Evolutionary conservation across 495 filamentous ascomycete species (phyloP).

Genomic region (Hypoxylon intermedium): DNA sequence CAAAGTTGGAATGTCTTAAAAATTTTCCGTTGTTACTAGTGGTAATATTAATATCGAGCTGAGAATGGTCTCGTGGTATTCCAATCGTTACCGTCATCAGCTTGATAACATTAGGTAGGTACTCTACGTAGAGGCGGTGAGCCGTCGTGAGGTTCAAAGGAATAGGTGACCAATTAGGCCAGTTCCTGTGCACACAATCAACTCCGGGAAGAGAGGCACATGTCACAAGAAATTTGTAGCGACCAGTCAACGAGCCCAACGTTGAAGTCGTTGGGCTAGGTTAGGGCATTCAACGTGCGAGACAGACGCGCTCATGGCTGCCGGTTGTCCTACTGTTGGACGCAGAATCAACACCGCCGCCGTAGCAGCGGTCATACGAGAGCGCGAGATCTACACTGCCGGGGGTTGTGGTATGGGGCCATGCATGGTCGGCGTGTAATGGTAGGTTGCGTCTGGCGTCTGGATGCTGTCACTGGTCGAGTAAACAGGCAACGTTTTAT

Average conservation of each 20-base stretch:
- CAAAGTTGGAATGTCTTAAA: constrained; percentile 29
- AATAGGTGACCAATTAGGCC: constrained; percentile 16
- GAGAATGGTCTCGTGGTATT: constrained; percentile 25
- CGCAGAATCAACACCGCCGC: constrained; percentile 30
- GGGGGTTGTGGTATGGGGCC: constrained; percentile 28
- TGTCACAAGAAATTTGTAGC: constrained; percentile 17
- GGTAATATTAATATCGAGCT: constrained; percentile 25
- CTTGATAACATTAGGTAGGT: constrained; percentile 8
- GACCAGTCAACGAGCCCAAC: constrained; percentile 15
- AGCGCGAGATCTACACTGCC: constrained; percentile 33
- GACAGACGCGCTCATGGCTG: constrained; percentile 7
- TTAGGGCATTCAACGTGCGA: not conserved
- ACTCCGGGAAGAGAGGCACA: constrained; percentile 13
- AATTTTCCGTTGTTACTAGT: not conserved
- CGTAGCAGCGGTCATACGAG: constrained; percentile 16
- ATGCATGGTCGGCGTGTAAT: constrained; percentile 41
- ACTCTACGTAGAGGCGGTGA: constrained; percentile 32
- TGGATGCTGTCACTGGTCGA: constrained; percentile 27
- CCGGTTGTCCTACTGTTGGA: constrained; percentile 23
- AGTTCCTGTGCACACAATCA: constrained; percentile 7
- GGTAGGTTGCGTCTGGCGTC: constrained; percentile 31
- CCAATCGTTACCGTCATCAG: constrained; percentile 31
- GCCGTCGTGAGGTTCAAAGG: constrained; percentile 16
- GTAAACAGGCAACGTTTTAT: constrained; percentile 25
- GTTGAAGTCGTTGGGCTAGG: constrained; percentile 8